Evolutionary conservation across 306 rosid genomes (phyloP), one percentile per base, ranked within the genome.

Genomic region (Senna siamea): DNA sequence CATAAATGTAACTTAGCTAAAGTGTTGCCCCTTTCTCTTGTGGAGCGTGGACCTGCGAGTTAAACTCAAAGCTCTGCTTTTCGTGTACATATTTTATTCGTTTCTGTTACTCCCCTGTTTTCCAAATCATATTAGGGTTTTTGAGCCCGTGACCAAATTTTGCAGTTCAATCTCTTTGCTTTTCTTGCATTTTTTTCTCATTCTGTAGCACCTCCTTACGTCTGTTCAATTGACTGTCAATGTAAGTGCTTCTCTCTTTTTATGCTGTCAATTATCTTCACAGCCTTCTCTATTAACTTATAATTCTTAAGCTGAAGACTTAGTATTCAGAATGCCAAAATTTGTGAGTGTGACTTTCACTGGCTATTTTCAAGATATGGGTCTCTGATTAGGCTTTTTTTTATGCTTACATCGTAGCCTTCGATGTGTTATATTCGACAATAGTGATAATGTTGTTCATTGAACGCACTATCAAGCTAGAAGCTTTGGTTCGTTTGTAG

Each of bases 181-280:
- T 32, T 63, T 59, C 46, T 68, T 38, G 34, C 54, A 53, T 50
- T 70, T 69, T 53, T 63, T 32, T n/a, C 54, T 66, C 51, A 58
- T 62, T 59, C 66, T 47, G 56, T 70, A 60, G 47, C 62, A 22
- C 53, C 35, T 59, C 55, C 26, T 61, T 6, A 22, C 41, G 66
- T 70, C 77, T 70, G 69, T 37, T 20, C 61, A 9, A 48, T 34
- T 35, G 37, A 15, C 47, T 55, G 58, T 62, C 78, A 69, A 54
- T 78, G 87, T 78, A 87, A 87, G 84, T 72, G 46, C 9, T 65
- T 58, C 66, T 60, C 63, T 50, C 47, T 72, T 52, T 60, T 34
- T 54, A 10, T 20, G 10, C 77, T 67, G 1, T 73, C 78, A 61
- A 81, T 37, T 69, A 41, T 50, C 58, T 54, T 70, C 46, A 19